Percentiles rank a stretch among this genome's conserved stretches.
Evolutionary conservation across 1,284 basidiomycete genomes (phyloP).

Genomic region (Ustilago lituana): DNA sequence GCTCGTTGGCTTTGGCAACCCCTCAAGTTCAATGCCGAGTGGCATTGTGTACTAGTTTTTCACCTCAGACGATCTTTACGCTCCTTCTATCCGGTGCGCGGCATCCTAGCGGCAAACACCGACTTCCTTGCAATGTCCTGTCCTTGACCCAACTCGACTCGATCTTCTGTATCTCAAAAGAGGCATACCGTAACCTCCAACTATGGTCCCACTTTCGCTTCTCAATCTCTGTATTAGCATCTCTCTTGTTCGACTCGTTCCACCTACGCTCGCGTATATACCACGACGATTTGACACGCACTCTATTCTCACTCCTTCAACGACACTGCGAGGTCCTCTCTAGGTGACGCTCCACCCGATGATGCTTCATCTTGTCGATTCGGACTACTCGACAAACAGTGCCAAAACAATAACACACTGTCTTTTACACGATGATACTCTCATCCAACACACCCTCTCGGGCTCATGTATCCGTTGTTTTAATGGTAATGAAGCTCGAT

Average conservation of each 20-base stretch:
- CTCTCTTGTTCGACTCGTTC: background rate
- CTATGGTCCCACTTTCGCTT: background rate
- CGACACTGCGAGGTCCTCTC: slow-evolving; percentile 10
- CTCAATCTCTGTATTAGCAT: slow-evolving; percentile 15
- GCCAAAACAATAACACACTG: background rate
- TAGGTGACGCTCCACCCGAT: background rate
- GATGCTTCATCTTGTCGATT: slow-evolving; percentile 10
- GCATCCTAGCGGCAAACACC: no score
- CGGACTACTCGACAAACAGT: slow-evolving; percentile 2
- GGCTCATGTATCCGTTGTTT: background rate
- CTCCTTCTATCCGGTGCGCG: no score
- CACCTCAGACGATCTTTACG: no score
- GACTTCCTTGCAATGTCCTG: no score
- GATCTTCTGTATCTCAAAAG: no score
- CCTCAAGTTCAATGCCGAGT: slow-evolving; percentile 3
- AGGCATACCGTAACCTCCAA: background rate
- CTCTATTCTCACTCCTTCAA: background rate
- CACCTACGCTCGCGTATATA: slow-evolving; percentile 26
- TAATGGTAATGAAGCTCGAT: background rate
- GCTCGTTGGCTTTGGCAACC: slow-evolving; percentile 15
- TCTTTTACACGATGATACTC: slow-evolving; percentile 21
- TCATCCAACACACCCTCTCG: background rate
- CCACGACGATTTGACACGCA: slow-evolving; percentile 12
- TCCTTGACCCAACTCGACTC: no score
- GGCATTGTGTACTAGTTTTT: slow-evolving; percentile 34